Evolutionary conservation across 495 filamentous ascomycete genomes (phyloP).

Genomic region (Halenospora varia): DNA sequence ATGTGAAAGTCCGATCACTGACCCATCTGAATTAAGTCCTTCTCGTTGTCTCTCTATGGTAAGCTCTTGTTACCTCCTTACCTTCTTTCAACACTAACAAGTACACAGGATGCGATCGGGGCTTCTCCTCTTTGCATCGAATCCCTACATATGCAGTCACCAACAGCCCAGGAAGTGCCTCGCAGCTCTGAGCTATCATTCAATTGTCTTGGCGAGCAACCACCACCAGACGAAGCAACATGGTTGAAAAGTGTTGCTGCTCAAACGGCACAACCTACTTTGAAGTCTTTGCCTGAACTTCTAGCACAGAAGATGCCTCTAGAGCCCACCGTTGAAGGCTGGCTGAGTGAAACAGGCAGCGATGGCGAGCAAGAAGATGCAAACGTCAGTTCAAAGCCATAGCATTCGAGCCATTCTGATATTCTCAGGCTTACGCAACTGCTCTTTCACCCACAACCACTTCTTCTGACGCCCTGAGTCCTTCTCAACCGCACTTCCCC

Average conservation of each 20-base stretch:
- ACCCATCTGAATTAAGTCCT: neutral
- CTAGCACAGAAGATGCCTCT: neutral
- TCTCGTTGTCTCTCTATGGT: neutral
- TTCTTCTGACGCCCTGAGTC: too few species aligned
- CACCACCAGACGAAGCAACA: conserved; percentile 2
- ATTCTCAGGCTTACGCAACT: conserved; percentile 11
- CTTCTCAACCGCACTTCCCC: neutral
- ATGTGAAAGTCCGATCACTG: neutral
- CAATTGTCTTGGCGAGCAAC: conserved; percentile 12
- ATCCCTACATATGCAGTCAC: conserved; percentile 1
- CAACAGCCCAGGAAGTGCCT: neutral
- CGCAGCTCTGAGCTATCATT: conserved; percentile 17
- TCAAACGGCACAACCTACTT: neutral
- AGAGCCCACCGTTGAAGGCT: conserved; percentile 5
- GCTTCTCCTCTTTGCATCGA: neutral
- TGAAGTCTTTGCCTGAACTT: neutral
- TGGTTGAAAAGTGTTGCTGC: conserved; percentile 3
- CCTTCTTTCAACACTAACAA: neutral
- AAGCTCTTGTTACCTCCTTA: neutral
- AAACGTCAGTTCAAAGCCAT: conserved; percentile 8
- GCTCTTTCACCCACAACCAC: conserved; percentile 11
- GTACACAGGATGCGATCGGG: neutral
- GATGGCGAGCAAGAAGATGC: conserved; percentile 1
- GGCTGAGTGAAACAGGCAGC: conserved; percentile 15
- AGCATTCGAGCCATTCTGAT: neutral